These are phyloP conservation scores for Melampsora occidentalis DNA, from an alignment of 1,284 basidiomycete genomes.

Conservation along the genomic window DNA sequence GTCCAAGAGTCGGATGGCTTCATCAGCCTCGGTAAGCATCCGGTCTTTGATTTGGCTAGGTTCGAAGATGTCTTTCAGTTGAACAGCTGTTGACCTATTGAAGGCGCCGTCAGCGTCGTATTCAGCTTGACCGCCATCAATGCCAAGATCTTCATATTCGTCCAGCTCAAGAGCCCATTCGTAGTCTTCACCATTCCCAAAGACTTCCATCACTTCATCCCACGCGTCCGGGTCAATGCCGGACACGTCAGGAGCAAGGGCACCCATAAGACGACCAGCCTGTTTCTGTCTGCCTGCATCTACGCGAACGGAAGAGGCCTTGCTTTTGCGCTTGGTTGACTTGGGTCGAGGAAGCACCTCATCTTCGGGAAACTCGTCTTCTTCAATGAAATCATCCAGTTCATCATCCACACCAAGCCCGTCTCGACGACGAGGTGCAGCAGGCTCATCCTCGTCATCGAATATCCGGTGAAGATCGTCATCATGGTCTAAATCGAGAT, in stretches of 20 bases:
- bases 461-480: constrained; percentile 45
- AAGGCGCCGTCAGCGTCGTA: constrained; percentile 68
- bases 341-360: constrained; percentile 24
- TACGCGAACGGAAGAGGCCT: constrained; percentile 56
- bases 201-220: constrained; percentile 95
- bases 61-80: constrained; percentile 76
- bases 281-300: constrained; percentile 65
- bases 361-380: constrained; percentile 43
- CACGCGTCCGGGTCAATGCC: constrained; percentile 67
- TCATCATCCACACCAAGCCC: constrained; percentile 34
- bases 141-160: constrained; percentile 61
- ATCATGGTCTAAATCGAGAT: constrained; percentile 56
- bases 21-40: constrained; percentile 89
- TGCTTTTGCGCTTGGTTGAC: constrained; percentile 44
- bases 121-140: constrained; percentile 66
- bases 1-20: constrained; percentile 78
- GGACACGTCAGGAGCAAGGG: constrained; percentile 47
- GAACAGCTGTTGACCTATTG: constrained; percentile 18
- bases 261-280: constrained; percentile 59
- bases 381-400: constrained; percentile 44
- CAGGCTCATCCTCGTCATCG: constrained; percentile 37
- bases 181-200: constrained; percentile 94
- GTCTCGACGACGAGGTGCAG: constrained; percentile 26
- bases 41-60: constrained; percentile 91
- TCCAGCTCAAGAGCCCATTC: constrained; percentile 87